These are phyloP conservation scores for Gentiana macrophylla DNA, from an alignment of 257 asterid species.

Conservation along the genomic window DNA sequence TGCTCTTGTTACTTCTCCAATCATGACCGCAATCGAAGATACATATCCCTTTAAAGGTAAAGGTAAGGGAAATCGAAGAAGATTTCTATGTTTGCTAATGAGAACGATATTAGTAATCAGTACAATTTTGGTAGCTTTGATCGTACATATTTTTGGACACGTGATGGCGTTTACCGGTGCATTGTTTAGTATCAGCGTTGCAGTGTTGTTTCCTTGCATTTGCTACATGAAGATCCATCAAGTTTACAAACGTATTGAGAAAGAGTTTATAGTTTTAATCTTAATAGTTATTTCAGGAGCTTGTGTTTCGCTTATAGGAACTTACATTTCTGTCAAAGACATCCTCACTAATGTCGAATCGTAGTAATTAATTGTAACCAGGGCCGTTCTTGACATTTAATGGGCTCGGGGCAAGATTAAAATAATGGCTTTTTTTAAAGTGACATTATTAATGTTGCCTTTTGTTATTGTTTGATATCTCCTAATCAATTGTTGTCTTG, in stretches of 20 bases:
- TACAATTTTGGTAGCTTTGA: constrained; percentile 11
- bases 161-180: constrained; percentile 50
- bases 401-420: no score
- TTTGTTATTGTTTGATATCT: no score
- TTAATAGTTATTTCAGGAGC: constrained; percentile 20
- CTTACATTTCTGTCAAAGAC: constrained; percentile 28
- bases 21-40: constrained; percentile 15
- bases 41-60: background rate
- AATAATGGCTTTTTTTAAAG: no score
- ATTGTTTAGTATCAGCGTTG: constrained; percentile 17
- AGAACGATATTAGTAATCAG: constrained; percentile 14
- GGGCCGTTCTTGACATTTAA: no score
- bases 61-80: no score
- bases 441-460: no score
- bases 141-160: constrained; percentile 24
- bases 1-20: constrained; percentile 20
- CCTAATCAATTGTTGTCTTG: no score
- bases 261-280: constrained; percentile 16
- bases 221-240: constrained; percentile 40
- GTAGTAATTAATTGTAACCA: no score
- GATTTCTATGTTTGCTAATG: constrained; percentile 5
- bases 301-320: constrained; percentile 22
- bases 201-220: constrained; percentile 39
- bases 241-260: constrained; percentile 12
- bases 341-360: constrained; percentile 7